These are phyloP conservation scores for Globisporangium apiculatum DNA, from an alignment of 352 stramenopile species.

Conservation along the genomic window DNA sequence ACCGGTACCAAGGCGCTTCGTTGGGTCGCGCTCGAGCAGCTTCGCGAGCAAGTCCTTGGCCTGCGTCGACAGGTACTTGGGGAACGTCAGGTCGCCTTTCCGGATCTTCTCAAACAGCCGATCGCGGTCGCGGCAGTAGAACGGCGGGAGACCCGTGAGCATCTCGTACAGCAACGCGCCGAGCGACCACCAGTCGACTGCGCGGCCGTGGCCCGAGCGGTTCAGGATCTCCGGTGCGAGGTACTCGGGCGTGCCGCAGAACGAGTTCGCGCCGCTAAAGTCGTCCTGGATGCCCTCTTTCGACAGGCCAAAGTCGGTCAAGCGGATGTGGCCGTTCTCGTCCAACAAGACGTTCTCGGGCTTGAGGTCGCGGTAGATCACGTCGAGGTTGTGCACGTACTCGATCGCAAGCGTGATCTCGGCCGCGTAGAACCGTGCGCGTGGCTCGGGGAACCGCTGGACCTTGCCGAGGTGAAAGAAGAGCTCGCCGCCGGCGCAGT, in stretches of 20 bases:
- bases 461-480: conserved; percentile 92
- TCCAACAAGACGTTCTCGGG: conserved; percentile 98
- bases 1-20: conserved; percentile 89
- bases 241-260: conserved; percentile 97
- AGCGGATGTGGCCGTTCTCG: conserved; percentile 92
- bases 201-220: conserved; percentile 92
- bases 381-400: conserved; percentile 91
- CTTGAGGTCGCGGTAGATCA: conserved; percentile 97
- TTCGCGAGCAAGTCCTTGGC: conserved; percentile 85
- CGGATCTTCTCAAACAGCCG: conserved; percentile 98
- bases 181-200: conserved; percentile 98
- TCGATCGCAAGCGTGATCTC: conserved; percentile 97
- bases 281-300: conserved; percentile 87
- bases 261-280: conserved; percentile 94
- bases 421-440: conserved; percentile 95
- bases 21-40: conserved; percentile 94
- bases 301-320: conserved; percentile 97
- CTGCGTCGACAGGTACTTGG: conserved; percentile 87
- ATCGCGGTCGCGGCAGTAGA: conserved; percentile 95
- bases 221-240: conserved; percentile 99
- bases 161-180: conserved; percentile 86
- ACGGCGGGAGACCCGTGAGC: conserved; percentile 77
- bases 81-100: conserved; percentile 92
- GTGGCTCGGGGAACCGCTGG: conserved; percentile 91
- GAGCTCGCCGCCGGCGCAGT: conserved; percentile 94